Conservation (phyloP, 306 rosid genomes). For the Citrullus mucosospermus region DNA sequence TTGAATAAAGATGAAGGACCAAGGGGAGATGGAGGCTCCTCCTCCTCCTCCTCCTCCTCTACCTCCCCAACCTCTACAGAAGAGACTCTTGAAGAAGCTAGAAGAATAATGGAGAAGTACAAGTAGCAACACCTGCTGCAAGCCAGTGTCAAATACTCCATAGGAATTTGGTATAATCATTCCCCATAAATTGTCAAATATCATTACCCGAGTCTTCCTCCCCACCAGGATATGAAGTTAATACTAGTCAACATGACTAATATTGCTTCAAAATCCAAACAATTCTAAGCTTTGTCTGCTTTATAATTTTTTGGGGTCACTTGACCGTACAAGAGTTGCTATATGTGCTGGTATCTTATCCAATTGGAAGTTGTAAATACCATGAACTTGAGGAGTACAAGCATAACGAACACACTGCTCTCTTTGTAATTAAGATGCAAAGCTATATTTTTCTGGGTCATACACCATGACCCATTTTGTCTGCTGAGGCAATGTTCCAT, state of each 20-base stretch:
- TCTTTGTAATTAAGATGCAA: not conserved
- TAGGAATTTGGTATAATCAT: not conserved
- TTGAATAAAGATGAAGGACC: slow-evolving; percentile 71
- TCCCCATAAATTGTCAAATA: not conserved
- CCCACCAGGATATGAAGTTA: not conserved
- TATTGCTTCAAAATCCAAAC: not conserved
- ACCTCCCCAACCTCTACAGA: slow-evolving; percentile 24
- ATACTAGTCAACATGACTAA: not conserved
- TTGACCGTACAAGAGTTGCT: not conserved
- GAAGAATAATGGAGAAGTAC: slow-evolving; percentile 92
- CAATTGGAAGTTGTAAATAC: not conserved
- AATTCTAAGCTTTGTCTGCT: not conserved
- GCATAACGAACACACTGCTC: not conserved
- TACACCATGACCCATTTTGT: not conserved
- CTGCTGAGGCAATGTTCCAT: not conserved
- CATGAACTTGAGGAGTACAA: not conserved
- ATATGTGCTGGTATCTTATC: not conserved
- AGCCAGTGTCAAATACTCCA: slow-evolving; percentile 8
- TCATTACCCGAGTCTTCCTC: not conserved
- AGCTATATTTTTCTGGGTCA: not conserved
- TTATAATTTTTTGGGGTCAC: not conserved
- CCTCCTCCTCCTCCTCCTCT: slow-evolving; percentile 2
- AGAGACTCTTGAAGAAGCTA: slow-evolving; percentile 80
- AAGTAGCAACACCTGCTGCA: slow-evolving; percentile 29
- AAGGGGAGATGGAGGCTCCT: slow-evolving; percentile 11